Conservation (phyloP, 352 stramenopile species). For the Chrysophaeum taylorii region DNA sequence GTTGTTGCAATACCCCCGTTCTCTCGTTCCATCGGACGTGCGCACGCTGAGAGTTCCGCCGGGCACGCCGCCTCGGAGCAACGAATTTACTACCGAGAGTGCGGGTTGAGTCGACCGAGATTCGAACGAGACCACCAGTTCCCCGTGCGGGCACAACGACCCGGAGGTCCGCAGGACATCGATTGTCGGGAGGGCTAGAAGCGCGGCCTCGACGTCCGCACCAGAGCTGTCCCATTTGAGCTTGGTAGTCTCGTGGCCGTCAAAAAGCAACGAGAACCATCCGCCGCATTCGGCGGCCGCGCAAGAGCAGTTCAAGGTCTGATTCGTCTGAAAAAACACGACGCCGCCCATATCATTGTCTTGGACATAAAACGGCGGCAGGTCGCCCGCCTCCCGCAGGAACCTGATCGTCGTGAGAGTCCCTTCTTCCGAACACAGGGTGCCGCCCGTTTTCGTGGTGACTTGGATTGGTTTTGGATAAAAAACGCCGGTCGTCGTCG, state of each 20-base stretch:
- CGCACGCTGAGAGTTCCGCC: not conserved
- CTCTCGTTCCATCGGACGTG: not conserved
- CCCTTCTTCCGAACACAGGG: conserved; percentile 8
- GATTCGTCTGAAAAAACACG: conserved; percentile 18
- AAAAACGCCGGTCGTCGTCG: not conserved
- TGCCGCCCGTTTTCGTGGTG: not conserved
- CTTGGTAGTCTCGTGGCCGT: conserved; percentile 4
- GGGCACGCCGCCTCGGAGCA: not conserved
- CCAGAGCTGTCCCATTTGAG: conserved; percentile 5
- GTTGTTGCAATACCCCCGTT: not conserved
- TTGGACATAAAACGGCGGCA: conserved; percentile 11
- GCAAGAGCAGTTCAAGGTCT: conserved; percentile 15
- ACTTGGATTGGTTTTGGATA: not conserved
- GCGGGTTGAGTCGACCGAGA: not conserved
- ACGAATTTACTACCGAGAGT: not conserved
- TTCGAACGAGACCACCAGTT: not conserved
- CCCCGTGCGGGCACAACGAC: not conserved
- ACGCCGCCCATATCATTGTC: not conserved
- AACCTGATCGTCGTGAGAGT: conserved; percentile 15
- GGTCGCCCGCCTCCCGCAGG: conserved; percentile 15
- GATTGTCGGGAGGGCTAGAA: conserved; percentile 9
- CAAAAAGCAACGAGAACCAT: conserved; percentile 4
- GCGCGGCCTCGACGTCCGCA: conserved; percentile 15
- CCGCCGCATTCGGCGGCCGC: not conserved
- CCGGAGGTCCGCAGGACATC: not conserved